These are phyloP conservation scores for Leccinum angustisporum DNA, from an alignment of 1,284 basidiomycete species.

Conservation along the genomic window DNA sequence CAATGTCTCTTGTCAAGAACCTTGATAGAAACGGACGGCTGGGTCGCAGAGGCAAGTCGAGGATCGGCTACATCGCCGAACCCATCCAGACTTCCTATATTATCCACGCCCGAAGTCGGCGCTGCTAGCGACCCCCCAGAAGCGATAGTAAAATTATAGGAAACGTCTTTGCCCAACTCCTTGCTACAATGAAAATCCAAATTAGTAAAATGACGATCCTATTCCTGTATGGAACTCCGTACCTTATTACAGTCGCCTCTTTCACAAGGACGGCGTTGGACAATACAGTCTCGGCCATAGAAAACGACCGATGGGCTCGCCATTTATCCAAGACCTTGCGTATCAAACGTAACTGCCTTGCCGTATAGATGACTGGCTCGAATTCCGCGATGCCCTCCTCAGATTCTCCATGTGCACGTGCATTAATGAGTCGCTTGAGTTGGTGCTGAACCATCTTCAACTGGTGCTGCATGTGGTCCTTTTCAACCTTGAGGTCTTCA, in stretches of 20 bases:
- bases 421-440: constrained; percentile 80
- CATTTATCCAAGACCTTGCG: constrained; percentile 81
- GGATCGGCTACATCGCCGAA: constrained; percentile 92
- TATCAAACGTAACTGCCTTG: constrained; percentile 78
- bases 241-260: constrained; percentile 95
- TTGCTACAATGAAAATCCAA: constrained; percentile 49
- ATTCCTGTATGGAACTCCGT: constrained; percentile 23
- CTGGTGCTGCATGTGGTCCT: constrained; percentile 89
- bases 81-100: constrained; percentile 85
- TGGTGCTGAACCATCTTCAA: constrained; percentile 78
- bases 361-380: constrained; percentile 79
- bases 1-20: constrained; percentile 86
- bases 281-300: constrained; percentile 89
- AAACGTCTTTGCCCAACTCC: constrained; percentile 81
- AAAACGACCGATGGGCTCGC: constrained; percentile 81
- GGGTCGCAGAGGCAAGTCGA: constrained; percentile 64
- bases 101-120: constrained; percentile 82
- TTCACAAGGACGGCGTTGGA: constrained; percentile 86
- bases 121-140: constrained; percentile 80
- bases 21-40: constrained; percentile 88
- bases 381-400: constrained; percentile 61
- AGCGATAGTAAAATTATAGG: constrained; percentile 90
- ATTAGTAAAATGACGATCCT: constrained; percentile 9
- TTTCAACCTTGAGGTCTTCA: constrained; percentile 84
- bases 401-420: constrained; percentile 73